Conservation (phyloP, 257 asterid genomes). For the Coffea canephora region DNA sequence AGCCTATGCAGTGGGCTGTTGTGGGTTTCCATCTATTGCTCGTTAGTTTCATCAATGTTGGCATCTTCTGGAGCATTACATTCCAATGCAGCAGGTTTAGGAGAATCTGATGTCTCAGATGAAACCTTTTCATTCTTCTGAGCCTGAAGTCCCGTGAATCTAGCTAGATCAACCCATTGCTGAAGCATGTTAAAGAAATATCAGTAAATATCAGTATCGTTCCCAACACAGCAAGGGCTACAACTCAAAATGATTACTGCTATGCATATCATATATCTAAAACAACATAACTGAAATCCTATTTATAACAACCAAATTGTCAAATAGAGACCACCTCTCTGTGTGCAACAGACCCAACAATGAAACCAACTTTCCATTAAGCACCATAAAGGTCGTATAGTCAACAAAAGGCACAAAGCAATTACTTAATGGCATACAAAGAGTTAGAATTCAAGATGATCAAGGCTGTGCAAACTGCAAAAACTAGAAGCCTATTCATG, state of each 20-base stretch:
- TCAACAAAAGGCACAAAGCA: background rate
- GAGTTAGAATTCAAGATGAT: background rate
- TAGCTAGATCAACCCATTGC: conserved; percentile 98
- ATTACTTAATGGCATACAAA: background rate
- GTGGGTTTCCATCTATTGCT: conserved; percentile 35
- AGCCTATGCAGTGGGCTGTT: conserved; percentile 17
- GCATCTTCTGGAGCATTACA: conserved; percentile 50
- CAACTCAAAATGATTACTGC: no score
- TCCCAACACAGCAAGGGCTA: no score
- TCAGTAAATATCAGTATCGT: conserved; percentile 24
- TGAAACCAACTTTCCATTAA: background rate
- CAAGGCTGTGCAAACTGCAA: background rate
- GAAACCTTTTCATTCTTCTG: conserved; percentile 44
- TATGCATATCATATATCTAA: no score
- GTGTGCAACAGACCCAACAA: background rate
- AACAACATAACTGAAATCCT: no score
- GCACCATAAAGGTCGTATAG: no score
- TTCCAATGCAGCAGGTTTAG: conserved; percentile 45
- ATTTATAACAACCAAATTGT: background rate
- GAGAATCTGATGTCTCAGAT: conserved; percentile 37
- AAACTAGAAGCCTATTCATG: background rate
- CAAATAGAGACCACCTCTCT: background rate
- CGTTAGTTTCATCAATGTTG: conserved; percentile 51
- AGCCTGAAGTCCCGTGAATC: conserved; percentile 78
- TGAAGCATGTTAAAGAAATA: conserved; percentile 33